A percentile compares a stretch with the other conserved stretches of the same genome.
phyloP scores from a whole-genome alignment of 306 rosid genomes.

The Prunus salicina region DNA sequence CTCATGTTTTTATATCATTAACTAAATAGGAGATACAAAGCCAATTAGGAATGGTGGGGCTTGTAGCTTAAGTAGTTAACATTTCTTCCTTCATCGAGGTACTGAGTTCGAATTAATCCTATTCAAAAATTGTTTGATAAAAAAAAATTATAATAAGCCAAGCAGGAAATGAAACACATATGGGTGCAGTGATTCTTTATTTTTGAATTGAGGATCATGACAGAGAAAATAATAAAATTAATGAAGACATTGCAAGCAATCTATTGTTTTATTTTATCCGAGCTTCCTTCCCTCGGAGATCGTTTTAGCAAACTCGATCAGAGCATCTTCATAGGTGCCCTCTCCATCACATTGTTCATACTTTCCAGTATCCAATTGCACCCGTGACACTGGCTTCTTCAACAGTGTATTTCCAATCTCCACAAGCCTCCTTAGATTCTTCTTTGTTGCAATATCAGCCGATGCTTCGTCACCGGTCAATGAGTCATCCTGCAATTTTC shows the following conservation, averaged over 20 bases:
- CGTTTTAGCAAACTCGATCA: conserved; percentile 24
- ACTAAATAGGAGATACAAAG: background rate
- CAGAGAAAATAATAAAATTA: background rate
- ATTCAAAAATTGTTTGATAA: background rate
- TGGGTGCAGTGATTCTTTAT: background rate
- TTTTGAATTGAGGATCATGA: background rate
- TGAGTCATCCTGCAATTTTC: conserved; percentile 19
- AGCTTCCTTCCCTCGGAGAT: conserved; percentile 25
- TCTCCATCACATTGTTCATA: conserved; percentile 16
- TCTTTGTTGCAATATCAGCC: conserved; percentile 23
- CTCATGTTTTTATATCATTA: background rate
- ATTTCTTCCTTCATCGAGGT: no score
- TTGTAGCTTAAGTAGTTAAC: background rate
- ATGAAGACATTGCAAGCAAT: background rate
- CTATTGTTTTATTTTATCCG: background rate
- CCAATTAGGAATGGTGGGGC: background rate
- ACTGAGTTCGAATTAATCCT: background rate
- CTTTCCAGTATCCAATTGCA: conserved; percentile 38
- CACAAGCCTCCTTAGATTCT: conserved; percentile 30
- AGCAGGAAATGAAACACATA: no score
- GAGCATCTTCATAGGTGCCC: conserved; percentile 35
- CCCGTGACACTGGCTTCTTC: conserved; percentile 33
- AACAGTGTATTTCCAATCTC: conserved; percentile 31
- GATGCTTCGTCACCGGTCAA: background rate
- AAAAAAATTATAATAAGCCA: no score